phyloP scores from a whole-genome alignment of 768 basidiomycete genomes.

The Rhizopogon sp. region DNA sequence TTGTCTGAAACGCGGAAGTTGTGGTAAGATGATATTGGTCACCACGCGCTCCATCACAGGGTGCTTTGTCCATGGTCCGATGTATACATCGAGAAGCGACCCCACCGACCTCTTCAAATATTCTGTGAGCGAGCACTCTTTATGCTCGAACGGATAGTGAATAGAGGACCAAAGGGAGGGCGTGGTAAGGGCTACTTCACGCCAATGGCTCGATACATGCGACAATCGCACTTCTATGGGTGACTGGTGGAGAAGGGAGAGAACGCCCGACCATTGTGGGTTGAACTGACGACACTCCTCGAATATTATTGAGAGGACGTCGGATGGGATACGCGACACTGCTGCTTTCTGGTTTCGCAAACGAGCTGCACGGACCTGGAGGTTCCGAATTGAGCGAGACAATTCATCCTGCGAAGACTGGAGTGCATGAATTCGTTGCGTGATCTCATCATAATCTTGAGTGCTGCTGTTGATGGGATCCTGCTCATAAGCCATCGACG shows the following conservation, averaged over 20 bases:
- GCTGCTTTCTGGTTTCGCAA: constrained; percentile 23
- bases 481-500: constrained; percentile 20
- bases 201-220: constrained; percentile 30
- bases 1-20: constrained; percentile 23
- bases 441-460: constrained; percentile 22
- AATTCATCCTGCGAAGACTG: constrained; percentile 26
- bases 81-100: constrained; percentile 25
- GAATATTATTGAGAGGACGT: constrained; percentile 27
- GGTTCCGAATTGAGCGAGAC: constrained; percentile 17
- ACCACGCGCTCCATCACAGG: constrained; percentile 21
- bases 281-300: constrained; percentile 26
- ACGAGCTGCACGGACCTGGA: constrained; percentile 24
- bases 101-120: constrained; percentile 29
- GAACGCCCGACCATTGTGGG: constrained; percentile 28
- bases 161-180: constrained; percentile 32
- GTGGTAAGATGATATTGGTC: constrained; percentile 22
- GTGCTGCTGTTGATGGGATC: constrained; percentile 9
- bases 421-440: constrained; percentile 18
- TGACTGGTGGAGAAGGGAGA: constrained; percentile 26
- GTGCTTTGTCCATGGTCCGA: constrained; percentile 29
- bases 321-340: constrained; percentile 25
- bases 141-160: constrained; percentile 25
- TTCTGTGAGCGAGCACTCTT: constrained; percentile 23
- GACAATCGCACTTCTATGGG: constrained; percentile 30
- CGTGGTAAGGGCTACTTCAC: constrained; percentile 26